These are phyloP conservation scores for Actinomortierella ambigua DNA, from an alignment of 371 early-diverging fungal species.

Conservation along the genomic window DNA sequence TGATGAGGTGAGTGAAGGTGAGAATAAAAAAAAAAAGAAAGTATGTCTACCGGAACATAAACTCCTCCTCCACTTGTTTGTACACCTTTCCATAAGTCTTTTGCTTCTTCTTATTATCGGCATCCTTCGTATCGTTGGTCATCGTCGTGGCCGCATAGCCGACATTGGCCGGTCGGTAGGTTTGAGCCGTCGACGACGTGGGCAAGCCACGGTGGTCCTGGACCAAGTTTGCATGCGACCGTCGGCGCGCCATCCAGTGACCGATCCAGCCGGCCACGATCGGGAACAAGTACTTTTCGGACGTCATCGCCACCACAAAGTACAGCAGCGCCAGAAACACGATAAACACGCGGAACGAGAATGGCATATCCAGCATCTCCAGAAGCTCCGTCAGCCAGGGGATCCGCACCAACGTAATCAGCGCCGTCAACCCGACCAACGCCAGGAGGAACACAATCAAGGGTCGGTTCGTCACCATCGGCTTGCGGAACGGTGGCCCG, in stretches of 20 bases:
- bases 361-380: constrained; percentile 30
- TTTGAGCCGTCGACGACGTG: no score
- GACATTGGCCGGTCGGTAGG: no score
- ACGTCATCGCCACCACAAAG: constrained; percentile 14
- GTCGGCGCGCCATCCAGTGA: constrained; percentile 8
- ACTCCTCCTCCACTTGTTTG: constrained; percentile 54
- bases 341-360: constrained; percentile 28
- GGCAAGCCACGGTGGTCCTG: no score
- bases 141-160: not conserved
- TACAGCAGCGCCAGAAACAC: constrained; percentile 21
- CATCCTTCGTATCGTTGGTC: constrained; percentile 5
- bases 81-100: constrained; percentile 51
- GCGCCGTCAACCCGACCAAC: constrained; percentile 19
- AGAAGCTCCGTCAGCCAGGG: constrained; percentile 20
- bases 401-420: constrained; percentile 25
- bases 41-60: constrained; percentile 32
- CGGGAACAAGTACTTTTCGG: constrained; percentile 28
- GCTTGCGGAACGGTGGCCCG: constrained; percentile 92
- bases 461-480: constrained; percentile 76
- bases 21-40: not conserved
- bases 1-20: not conserved
- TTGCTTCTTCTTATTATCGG: not conserved
- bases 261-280: constrained; percentile 35
- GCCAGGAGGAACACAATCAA: constrained; percentile 31
- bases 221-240: not conserved